Base-by-base conservation (phyloP, 768 basidiomycete species). In the Rhodotorula babjevae region DNA sequence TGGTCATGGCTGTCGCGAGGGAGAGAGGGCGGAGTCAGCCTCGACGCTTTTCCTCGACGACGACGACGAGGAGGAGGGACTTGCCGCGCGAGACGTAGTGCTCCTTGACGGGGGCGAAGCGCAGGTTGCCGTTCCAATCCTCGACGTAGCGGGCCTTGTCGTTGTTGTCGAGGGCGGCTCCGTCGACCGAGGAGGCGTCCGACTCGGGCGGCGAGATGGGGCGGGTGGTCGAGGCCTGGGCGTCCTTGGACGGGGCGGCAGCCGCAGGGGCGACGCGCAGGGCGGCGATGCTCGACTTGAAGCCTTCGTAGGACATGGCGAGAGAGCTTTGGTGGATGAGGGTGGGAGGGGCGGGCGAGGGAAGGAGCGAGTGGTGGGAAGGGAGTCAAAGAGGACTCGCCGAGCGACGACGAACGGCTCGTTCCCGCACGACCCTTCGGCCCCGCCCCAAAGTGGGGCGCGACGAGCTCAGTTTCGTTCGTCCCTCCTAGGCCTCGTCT, bases 11-110 rank as follows among this genome's bases (percentile, higher is more conserved):
- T 60, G 59, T 56, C 14, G 29, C 29, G n/a, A 21, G 27, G 53
- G 16, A 55, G 50, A 36, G 58, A 42, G 58, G 36, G 19, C 21
- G 42, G 10, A 14, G 50, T 52, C 50, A 56, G 55, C 31, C 29
- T 14, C 15, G 16, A 2, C 29, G 3, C n/a, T n/a, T n/a, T n/a
- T 21, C 29, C 1, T 31, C 55, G 10, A 0, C 10, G 11, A 16
- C 29, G 27, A 12, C 11, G 4, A 31, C 6, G 11, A 29, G 7
- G 18, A 19, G 23, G 25, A 12, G 23, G 50, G 6, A 7, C 0
- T 46, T 42, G 12, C 59, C 88, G 56, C 89, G 83, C 16, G 88
- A 87, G 6, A 90, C 89, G 73, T 90, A 86, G 15, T 89, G 87
- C 81, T 90, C 90, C 76, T 33, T 62, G 61, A 49, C 33, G 18